Evolutionary conservation across 2,329 filamentous ascomycete genomes (phyloP).

Genomic region (Elsinoe arachidis): DNA sequence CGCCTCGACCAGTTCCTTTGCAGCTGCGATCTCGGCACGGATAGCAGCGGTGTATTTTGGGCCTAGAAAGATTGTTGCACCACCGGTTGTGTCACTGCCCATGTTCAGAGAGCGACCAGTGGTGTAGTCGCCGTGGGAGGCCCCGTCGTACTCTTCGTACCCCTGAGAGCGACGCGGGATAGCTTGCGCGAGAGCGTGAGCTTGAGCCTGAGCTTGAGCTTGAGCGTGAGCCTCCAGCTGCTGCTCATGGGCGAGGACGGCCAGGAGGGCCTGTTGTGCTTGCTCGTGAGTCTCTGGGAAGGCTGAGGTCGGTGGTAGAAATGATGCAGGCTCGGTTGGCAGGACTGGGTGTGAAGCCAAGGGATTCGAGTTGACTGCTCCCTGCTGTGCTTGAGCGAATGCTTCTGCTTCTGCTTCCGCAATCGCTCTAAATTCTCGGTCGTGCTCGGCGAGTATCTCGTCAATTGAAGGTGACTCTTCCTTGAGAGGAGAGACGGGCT

Average conservation of each 20-base stretch:
- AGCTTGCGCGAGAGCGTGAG: slow-evolving; percentile 13
- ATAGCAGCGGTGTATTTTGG: slow-evolving; percentile 63
- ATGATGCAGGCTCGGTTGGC: neutral
- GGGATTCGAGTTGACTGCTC: neutral
- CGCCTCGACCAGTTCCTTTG: slow-evolving; percentile 57
- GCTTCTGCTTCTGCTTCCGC: slow-evolving; percentile 2
- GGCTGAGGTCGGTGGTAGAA: neutral
- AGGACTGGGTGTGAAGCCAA: slow-evolving; percentile 2
- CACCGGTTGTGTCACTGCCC: slow-evolving; percentile 57
- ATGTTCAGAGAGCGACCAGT: slow-evolving; percentile 73
- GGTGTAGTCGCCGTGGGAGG: slow-evolving; percentile 60
- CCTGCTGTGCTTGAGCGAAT: neutral
- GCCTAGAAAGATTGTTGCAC: slow-evolving; percentile 57
- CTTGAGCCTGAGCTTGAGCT: slow-evolving; percentile 8
- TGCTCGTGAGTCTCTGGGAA: slow-evolving; percentile 13
- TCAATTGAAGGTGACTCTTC: slow-evolving; percentile 34
- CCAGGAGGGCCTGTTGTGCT: slow-evolving; percentile 6
- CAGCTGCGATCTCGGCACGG: slow-evolving; percentile 62
- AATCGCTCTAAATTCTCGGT: slow-evolving; percentile 2
- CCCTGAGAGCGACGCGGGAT: slow-evolving; percentile 44
- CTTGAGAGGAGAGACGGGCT: slow-evolving; percentile 47
- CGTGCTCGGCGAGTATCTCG: slow-evolving; percentile 18
- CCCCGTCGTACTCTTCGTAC: slow-evolving; percentile 63
- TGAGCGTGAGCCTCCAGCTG: slow-evolving; percentile 1
- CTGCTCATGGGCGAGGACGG: slow-evolving; percentile 7